Conservation (phyloP, 257 asterid genomes). For the Petunia axillaris region DNA sequence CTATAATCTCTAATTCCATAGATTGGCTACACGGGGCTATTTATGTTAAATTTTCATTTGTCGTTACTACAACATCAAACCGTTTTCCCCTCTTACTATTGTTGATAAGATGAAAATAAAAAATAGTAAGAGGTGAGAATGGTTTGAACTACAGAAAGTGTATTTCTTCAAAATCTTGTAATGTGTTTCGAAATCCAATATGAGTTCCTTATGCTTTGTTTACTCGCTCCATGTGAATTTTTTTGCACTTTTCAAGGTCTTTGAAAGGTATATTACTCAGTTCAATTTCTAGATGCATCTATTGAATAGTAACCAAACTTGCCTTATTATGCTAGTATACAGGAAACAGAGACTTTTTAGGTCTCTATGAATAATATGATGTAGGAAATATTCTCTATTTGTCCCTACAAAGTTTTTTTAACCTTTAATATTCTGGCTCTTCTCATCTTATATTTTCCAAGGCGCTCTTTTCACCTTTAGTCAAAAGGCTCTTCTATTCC, state of each 20-base stretch:
- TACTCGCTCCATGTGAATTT: neutral
- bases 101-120: no score
- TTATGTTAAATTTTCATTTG: neutral
- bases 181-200: neutral
- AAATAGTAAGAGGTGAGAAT: no score
- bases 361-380: neutral
- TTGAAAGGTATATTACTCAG: neutral
- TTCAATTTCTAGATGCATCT: neutral
- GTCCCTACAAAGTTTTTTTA: neutral
- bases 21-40: neutral
- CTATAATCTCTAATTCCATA: neutral
- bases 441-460: neutral
- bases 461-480: constrained; percentile 4
- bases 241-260: neutral
- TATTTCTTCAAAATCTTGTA: neutral
- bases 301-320: neutral
- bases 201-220: neutral
- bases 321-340: neutral
- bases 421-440: neutral
- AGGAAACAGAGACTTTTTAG: no score
- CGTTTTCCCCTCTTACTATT: neutral
- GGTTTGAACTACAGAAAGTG: neutral
- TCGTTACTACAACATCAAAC: neutral
- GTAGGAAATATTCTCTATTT: no score
- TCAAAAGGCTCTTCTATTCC: constrained; percentile 13